Evolutionary conservation across 495 filamentous ascomycete genomes (phyloP).

Genomic region (Astrothelium macrocarpum): DNA sequence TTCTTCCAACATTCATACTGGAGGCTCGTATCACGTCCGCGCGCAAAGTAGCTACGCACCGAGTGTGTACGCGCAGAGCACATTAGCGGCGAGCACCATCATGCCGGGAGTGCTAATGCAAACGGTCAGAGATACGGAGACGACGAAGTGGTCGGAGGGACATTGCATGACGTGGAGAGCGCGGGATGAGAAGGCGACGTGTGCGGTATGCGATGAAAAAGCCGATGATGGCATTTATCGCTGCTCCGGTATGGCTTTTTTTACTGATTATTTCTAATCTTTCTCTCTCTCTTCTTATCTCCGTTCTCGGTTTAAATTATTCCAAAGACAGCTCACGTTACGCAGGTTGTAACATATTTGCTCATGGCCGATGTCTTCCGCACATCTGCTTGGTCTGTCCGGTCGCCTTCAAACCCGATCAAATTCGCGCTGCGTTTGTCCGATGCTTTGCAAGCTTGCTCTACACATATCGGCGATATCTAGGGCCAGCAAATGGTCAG

Average conservation of each 20-base stretch:
- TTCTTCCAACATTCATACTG: constrained; percentile 61
- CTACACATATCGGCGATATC: constrained; percentile 86
- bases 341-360: constrained; percentile 58
- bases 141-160: constrained; percentile 83
- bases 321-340: constrained; percentile 6
- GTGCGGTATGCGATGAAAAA: constrained; percentile 81
- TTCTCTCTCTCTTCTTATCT: background rate
- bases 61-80: constrained; percentile 91
- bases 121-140: constrained; percentile 77
- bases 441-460: constrained; percentile 88
- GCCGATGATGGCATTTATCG: constrained; percentile 84
- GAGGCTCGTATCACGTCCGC: constrained; percentile 39
- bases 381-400: constrained; percentile 82
- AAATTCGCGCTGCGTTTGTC: constrained; percentile 86
- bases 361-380: constrained; percentile 73
- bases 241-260: constrained; percentile 43
- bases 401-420: constrained; percentile 79
- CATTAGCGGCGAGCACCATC: constrained; percentile 93
- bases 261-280: background rate
- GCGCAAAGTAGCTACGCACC: constrained; percentile 80
- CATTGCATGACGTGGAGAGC: constrained; percentile 73
- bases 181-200: constrained; percentile 58
- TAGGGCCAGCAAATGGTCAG: constrained; percentile 64
- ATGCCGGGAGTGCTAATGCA: constrained; percentile 86
- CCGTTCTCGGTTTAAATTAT: background rate